Conservation (phyloP, 331 rosid genomes). For the Pyrus hybrid region DNA sequence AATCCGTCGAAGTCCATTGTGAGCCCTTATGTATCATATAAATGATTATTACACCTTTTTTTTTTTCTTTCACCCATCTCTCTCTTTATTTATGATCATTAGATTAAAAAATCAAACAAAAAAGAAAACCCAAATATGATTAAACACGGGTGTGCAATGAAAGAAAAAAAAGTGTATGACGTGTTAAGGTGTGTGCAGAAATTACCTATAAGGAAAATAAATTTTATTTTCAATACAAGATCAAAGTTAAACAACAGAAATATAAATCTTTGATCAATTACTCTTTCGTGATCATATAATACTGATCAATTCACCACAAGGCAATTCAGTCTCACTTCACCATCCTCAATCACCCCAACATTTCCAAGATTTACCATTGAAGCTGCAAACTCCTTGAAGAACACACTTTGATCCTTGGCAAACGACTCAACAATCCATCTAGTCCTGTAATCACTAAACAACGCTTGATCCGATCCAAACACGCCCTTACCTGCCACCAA, state of each 20-base stretch:
- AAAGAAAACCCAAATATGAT: too few species aligned
- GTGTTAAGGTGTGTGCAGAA: neutral
- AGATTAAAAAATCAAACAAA: too few species aligned
- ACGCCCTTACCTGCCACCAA: conserved; percentile 43
- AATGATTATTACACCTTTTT: too few species aligned
- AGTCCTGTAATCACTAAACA: conserved; percentile 52
- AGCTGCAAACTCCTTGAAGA: conserved; percentile 51
- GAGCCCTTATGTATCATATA: too few species aligned
- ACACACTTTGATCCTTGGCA: conserved; percentile 50
- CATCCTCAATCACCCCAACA: conserved; percentile 36
- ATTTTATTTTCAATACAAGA: neutral
- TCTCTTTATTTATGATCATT: too few species aligned
- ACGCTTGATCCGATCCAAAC: conserved; percentile 62
- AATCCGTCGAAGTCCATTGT: too few species aligned
- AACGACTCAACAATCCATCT: conserved; percentile 63
- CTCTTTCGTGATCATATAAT: neutral
- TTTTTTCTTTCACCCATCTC: too few species aligned
- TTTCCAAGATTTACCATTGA: conserved; percentile 76
- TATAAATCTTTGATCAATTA: neutral
- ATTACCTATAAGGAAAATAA: neutral
- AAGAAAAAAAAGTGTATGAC: too few species aligned
- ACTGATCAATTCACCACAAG: conserved; percentile 31
- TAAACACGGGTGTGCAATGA: too few species aligned
- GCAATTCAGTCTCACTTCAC: conserved; percentile 66
- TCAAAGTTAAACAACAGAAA: neutral